A percentile compares a stretch with the other conserved stretches of the same genome.
These are phyloP conservation scores for Lipomyces mesembrius DNA, from an alignment of 805 yeast species.

Conservation along the genomic window DNA sequence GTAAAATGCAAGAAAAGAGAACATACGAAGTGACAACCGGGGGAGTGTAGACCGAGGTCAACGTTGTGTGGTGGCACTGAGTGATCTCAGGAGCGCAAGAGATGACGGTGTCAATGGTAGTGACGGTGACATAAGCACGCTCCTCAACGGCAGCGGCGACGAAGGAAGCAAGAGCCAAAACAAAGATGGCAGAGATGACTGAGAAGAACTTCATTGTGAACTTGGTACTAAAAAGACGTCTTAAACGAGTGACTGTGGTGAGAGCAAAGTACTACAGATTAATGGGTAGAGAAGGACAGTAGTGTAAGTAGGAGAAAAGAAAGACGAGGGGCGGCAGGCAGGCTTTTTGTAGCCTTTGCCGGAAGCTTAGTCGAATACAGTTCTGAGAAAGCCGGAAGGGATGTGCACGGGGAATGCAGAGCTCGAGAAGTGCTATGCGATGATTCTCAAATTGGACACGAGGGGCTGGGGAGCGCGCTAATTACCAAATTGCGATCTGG, in stretches of 20 bases:
- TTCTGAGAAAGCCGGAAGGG: background rate
- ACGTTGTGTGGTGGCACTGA: slow-evolving; percentile 50
- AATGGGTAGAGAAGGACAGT: too few relatives aligned
- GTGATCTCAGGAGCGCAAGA: slow-evolving; percentile 54
- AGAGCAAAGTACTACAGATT: slow-evolving; percentile 13
- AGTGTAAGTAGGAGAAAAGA: background rate
- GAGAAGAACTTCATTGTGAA: slow-evolving; percentile 38
- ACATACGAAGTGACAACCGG: slow-evolving; percentile 24
- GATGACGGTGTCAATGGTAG: slow-evolving; percentile 55
- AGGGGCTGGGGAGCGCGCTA: too few relatives aligned
- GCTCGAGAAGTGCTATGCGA: background rate
- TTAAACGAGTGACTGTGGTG: slow-evolving; percentile 32
- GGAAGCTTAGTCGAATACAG: background rate
- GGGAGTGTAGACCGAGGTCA: slow-evolving; percentile 13
- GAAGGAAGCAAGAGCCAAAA: slow-evolving; percentile 29
- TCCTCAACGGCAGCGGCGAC: slow-evolving; percentile 33
- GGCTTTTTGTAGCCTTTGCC: background rate
- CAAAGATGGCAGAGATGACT: slow-evolving; percentile 28
- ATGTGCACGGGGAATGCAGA: background rate
- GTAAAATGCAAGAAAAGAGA: background rate
- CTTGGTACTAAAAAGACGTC: background rate
- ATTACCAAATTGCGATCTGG: background rate
- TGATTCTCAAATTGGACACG: too few relatives aligned
- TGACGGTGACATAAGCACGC: slow-evolving; percentile 41
- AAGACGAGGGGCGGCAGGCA: background rate